Evolutionary conservation across 805 yeast species (phyloP).

Genomic region (Pichia eremophila): DNA sequence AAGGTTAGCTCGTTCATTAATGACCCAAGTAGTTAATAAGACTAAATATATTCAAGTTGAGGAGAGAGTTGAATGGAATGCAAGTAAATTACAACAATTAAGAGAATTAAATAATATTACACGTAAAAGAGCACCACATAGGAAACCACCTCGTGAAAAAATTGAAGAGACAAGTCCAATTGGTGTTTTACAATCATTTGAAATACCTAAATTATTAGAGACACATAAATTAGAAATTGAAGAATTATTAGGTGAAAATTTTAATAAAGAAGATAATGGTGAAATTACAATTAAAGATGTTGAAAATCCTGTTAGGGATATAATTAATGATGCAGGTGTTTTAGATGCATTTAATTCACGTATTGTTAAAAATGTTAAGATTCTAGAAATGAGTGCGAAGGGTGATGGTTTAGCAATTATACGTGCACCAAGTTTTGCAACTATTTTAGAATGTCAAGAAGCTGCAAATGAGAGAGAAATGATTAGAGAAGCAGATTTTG

Average conservation of each 20-base stretch:
- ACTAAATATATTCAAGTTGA: background rate
- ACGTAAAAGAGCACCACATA: slow-evolving; percentile 42
- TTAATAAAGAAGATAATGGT: background rate
- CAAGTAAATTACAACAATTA: background rate
- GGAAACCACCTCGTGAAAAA: slow-evolving; percentile 31
- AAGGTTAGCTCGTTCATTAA: background rate
- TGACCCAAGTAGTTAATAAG: background rate
- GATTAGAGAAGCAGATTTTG: background rate
- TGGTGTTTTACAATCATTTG: slow-evolving; percentile 62
- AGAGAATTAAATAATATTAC: background rate
- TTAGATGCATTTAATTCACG: slow-evolving; percentile 45
- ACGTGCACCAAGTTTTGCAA: slow-evolving; percentile 40
- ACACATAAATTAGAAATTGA: slow-evolving; percentile 15
- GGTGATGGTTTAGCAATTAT: slow-evolving; percentile 83
- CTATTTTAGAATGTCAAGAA: slow-evolving; percentile 15
- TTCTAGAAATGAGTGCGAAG: slow-evolving; percentile 55
- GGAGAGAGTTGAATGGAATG: background rate
- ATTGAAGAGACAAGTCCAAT: slow-evolving; percentile 67
- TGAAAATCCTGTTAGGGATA: slow-evolving; percentile 53
- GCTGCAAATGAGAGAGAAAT: slow-evolving; percentile 7
- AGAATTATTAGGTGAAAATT: background rate
- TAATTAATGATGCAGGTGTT: slow-evolving; percentile 51
- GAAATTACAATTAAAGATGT: slow-evolving; percentile 35
- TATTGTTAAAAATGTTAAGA: slow-evolving; percentile 44
- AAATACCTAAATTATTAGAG: slow-evolving; percentile 48